A percentile compares a stretch with the other conserved stretches of the same genome.
Conservation (phyloP, 1,284 basidiomycete genomes). For the Pseudozyma hubeiensis region DNA sequence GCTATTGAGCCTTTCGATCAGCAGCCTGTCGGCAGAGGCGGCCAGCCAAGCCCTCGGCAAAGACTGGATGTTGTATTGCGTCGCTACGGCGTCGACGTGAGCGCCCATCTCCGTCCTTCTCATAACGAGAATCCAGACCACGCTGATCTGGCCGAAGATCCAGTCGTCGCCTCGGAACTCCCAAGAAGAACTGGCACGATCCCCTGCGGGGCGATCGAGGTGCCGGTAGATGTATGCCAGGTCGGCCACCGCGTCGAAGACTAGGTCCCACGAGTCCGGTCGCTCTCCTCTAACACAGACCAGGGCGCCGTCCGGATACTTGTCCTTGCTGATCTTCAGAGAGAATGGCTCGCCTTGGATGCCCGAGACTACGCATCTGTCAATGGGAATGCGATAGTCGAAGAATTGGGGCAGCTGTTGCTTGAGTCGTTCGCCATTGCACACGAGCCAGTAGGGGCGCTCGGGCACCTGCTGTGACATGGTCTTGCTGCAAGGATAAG, state of each 20-base stretch:
- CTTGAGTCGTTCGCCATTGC: not conserved
- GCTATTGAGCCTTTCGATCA: not conserved
- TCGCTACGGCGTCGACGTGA: not conserved
- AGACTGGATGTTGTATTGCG: not conserved
- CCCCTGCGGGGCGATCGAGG: not conserved
- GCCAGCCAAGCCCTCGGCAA: conserved; percentile 8
- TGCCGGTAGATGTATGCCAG: not conserved
- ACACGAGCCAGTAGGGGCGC: conserved; percentile 1
- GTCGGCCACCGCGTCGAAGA: conserved; percentile 5
- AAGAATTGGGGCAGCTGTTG: not conserved
- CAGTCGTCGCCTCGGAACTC: not conserved
- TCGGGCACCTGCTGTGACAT: not conserved
- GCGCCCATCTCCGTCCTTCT: conserved; percentile 1
- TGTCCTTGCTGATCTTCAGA: conserved; percentile 13
- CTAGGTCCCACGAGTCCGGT: not conserved
- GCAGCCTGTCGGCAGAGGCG: conserved; percentile 1
- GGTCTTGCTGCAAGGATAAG: too few relatives aligned
- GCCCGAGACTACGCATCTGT: conserved; percentile 7
- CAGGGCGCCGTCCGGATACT: conserved; percentile 13
- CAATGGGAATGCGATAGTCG: not conserved
- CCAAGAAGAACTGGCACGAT: conserved; percentile 3
- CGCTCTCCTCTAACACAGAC: not conserved
- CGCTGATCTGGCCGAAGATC: conserved; percentile 3
- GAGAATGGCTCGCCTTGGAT: conserved; percentile 2
- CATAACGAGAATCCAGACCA: conserved; percentile 5